Conservation (phyloP, 441 rosid genomes). For the Viola pubescens region DNA sequence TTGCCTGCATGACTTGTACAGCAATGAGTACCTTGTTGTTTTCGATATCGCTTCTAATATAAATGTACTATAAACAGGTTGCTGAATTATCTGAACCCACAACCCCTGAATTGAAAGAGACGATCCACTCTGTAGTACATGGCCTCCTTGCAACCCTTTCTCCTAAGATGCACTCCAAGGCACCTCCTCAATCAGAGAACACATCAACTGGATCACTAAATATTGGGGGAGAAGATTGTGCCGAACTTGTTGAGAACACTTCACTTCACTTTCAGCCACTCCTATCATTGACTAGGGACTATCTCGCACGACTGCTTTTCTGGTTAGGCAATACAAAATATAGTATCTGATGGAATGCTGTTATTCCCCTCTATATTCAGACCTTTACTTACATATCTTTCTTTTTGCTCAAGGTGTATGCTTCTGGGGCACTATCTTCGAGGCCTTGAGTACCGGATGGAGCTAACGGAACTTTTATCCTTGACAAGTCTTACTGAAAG, state of each 20-base stretch:
- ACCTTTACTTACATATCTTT: background rate
- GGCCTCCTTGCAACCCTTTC: slow-evolving; percentile 93
- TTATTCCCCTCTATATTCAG: background rate
- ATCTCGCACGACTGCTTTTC: slow-evolving; percentile 88
- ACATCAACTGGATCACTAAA: slow-evolving; percentile 37
- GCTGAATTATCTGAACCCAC: slow-evolving; percentile 92
- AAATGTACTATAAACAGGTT: slow-evolving; percentile 37
- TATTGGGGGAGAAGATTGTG: slow-evolving; percentile 48
- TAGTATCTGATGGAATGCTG: background rate
- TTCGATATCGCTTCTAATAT: slow-evolving; percentile 1
- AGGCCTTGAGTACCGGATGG: slow-evolving; percentile 80
- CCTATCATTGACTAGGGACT: slow-evolving; percentile 70
- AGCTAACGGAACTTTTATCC: slow-evolving; percentile 63
- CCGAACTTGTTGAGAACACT: slow-evolving; percentile 72
- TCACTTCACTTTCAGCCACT: slow-evolving; percentile 80
- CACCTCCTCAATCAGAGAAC: slow-evolving; percentile 50
- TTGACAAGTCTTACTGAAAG: slow-evolving; percentile 36
- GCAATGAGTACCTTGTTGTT: too few relatives aligned
- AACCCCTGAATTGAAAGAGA: slow-evolving; percentile 59
- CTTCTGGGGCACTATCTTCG: slow-evolving; percentile 81
- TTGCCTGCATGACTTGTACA: background rate
- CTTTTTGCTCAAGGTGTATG: slow-evolving; percentile 56
- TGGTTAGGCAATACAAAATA: slow-evolving; percentile 41
- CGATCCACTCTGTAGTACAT: slow-evolving; percentile 69
- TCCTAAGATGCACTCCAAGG: slow-evolving; percentile 72